Evolutionary conservation across 345 rosid species (phyloP), one percentile per base, ranked within the genome.

Genomic region (Citrus unshiu): DNA sequence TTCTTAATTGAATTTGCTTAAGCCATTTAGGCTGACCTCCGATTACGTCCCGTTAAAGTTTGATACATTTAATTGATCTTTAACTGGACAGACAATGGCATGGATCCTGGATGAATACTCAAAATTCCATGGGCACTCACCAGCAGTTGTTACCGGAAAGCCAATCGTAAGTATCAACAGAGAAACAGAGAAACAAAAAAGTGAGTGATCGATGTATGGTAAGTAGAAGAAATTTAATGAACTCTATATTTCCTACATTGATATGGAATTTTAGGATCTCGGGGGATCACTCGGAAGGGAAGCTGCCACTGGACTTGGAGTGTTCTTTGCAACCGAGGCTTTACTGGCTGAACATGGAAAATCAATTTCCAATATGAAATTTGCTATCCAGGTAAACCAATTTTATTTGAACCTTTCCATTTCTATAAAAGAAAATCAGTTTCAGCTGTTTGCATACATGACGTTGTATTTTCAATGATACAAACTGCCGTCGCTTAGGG

Each of bases 101-200:
- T 88, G 93, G 93, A 86, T 90, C 68, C 81, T 88, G 81, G 93
- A 90, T 74, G 93, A 90, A 79, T 90, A 90, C 79, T 90, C 93
- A 5, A 90, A 90, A 85, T 90, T 90, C 74, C 91, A 90, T 27
- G 93, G 91, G 24, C 82, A 90, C 57, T 90, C 93, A 2, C 93
- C 93, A 51, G 91, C 91, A 35, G 88, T 90, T 80, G 91, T 90
- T 18, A 86, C 93, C 14, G 93, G 93, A 67, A 90, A 90, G 74
- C 91, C 87, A 62, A 85, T 85, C 67, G 91, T 86, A 77, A 80
- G 91, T 75, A 67, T 43, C 68, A 8, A 1, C 2, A 14, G 39
- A 35, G 57, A 24, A 39, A 51, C 7, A 19, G 70, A 43, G 37
- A 6, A 25, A 65, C n/a, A 6, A 69, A 68, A 46, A 32, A 46